These are phyloP conservation scores for Pelargonium australe DNA, from an alignment of 441 rosid species.

Conservation along the genomic window DNA sequence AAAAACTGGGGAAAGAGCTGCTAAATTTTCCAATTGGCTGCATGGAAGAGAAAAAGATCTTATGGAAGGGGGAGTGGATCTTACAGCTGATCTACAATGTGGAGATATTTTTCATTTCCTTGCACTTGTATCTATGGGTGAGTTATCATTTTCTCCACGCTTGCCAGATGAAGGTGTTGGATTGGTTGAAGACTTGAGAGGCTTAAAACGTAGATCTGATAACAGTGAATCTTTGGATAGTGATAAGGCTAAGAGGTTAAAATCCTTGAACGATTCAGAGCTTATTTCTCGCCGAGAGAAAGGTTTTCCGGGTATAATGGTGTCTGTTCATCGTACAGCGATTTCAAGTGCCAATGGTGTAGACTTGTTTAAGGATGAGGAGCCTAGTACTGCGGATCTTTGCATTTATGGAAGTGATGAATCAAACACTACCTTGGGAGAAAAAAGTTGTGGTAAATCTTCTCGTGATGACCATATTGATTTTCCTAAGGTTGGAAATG, in stretches of 20 bases:
- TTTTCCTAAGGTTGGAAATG: slow-evolving; percentile 30
- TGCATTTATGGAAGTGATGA: slow-evolving; percentile 28
- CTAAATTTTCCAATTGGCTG: slow-evolving; percentile 73
- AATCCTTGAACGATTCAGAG: slow-evolving; percentile 60
- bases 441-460: slow-evolving; percentile 26
- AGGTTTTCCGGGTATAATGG: slow-evolving; percentile 85
- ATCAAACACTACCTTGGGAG: slow-evolving; percentile 22
- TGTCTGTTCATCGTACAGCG: slow-evolving; percentile 43
- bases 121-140: slow-evolving; percentile 73
- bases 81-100: slow-evolving; percentile 75
- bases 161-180: slow-evolving; percentile 94
- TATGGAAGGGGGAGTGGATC: slow-evolving; percentile 46
- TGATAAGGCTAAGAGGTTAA: slow-evolving; percentile 57
- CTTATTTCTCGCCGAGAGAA: slow-evolving; percentile 76
- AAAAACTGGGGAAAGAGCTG: slow-evolving; percentile 78
- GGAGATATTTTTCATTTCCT: slow-evolving; percentile 80
- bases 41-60: slow-evolving; percentile 53
- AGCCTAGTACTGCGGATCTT: slow-evolving; percentile 23
- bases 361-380: slow-evolving; percentile 46
- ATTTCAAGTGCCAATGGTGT: slow-evolving; percentile 38
- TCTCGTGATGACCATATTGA: slow-evolving; percentile 35
- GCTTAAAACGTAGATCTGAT: slow-evolving; percentile 63
- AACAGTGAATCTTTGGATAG: slow-evolving; percentile 44
- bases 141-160: slow-evolving; percentile 53
- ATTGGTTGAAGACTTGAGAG: slow-evolving; percentile 79